A percentile compares a stretch with the other conserved stretches of the same genome.
phyloP scores from a whole-genome alignment of 139 green algal species.

The Coelastrella sp. region DNA sequence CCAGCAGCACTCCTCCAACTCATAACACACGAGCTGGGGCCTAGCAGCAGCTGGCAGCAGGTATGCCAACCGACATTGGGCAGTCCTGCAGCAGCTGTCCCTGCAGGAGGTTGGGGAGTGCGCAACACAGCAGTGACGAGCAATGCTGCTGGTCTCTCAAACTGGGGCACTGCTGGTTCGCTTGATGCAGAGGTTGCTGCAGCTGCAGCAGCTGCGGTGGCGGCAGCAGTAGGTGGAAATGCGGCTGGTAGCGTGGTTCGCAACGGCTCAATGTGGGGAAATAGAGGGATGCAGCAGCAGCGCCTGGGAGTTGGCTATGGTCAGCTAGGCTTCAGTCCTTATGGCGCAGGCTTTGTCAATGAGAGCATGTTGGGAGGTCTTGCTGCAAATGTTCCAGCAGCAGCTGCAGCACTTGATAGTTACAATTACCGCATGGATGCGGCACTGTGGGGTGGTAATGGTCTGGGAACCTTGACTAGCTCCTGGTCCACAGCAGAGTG shows the following conservation, averaged over 20 bases:
- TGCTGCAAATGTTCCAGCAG: background rate
- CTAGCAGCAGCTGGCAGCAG: constrained; percentile 17
- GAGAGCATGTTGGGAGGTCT: background rate
- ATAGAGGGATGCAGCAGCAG: background rate
- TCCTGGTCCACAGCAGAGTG: too few relatives aligned
- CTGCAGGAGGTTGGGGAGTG: background rate
- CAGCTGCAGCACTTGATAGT: background rate
- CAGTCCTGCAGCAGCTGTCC: background rate
- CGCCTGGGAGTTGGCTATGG: too few relatives aligned
- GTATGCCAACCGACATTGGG: background rate
- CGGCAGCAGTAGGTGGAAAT: too few relatives aligned
- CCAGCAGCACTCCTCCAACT: constrained; percentile 39
- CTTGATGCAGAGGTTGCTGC: background rate
- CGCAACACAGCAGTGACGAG: background rate
- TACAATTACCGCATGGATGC: too few relatives aligned
- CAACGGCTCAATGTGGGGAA: background rate
- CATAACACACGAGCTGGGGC: constrained; percentile 27
- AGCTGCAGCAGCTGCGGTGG: constrained; percentile 5
- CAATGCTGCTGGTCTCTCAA: background rate
- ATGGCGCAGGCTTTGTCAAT: background rate
- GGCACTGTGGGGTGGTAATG: constrained; percentile 1
- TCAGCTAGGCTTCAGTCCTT: too few relatives aligned
- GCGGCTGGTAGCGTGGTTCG: background rate
- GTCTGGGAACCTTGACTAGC: background rate
- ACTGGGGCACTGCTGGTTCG: background rate